These are phyloP conservation scores for Aurantiochytrium sp. DNA, from an alignment of 108 stramenopile species.

Conservation along the genomic window DNA sequence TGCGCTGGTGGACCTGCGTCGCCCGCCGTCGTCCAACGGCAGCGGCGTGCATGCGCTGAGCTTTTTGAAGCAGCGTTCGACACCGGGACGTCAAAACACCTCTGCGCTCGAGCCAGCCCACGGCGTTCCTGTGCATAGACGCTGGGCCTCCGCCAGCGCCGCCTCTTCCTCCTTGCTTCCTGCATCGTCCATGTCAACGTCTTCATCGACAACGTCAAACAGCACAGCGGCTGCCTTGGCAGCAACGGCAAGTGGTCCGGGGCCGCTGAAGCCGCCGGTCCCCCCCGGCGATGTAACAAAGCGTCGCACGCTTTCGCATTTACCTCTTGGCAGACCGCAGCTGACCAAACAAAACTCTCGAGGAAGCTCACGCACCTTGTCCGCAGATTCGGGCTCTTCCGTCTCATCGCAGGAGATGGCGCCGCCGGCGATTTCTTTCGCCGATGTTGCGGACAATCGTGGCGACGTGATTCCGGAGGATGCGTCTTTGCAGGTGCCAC, in stretches of 20 bases:
- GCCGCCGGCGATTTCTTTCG: not conserved
- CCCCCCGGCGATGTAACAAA: too few relatives aligned
- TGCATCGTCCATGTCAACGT: not conserved
- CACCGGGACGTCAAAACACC: not conserved
- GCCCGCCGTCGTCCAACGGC: slow-evolving; percentile 7
- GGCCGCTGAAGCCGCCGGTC: too few relatives aligned
- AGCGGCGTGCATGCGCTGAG: not conserved
- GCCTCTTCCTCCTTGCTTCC: not conserved
- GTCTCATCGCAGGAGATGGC: not conserved
- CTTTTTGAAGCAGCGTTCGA: not conserved
- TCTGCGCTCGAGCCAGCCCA: not conserved
- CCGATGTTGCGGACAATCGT: not conserved
- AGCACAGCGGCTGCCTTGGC: not conserved
- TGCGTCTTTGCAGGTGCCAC: too few relatives aligned
- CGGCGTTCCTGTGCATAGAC: too few relatives aligned
- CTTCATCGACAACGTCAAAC: not conserved
- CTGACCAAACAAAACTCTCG: not conserved
- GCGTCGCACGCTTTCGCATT: too few relatives aligned
- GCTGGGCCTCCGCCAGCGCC: too few relatives aligned
- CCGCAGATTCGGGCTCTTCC: not conserved
- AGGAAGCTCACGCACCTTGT: not conserved
- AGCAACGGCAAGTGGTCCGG: too few relatives aligned
- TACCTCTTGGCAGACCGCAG: too few relatives aligned
- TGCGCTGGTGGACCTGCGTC: not conserved
- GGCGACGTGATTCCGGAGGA: not conserved